Evolutionary conservation across 257 asterid genomes (phyloP), one percentile per base, ranked within the genome.

Genomic region (Hygrophila difformis): DNA sequence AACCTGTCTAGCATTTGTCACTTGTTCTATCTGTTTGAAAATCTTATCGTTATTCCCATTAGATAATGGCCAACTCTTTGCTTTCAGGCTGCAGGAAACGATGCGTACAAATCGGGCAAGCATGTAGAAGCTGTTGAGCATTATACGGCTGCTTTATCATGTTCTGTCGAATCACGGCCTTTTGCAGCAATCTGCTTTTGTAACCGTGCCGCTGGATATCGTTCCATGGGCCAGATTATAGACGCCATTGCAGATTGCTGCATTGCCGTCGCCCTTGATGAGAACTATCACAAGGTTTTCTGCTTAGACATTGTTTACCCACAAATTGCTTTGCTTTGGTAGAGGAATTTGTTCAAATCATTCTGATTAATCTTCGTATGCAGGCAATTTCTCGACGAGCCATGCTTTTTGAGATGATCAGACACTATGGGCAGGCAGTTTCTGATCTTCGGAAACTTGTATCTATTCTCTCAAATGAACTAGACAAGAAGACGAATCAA

Each of bases 171-270:
- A 70, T 85, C 98, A 29, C 93, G 76, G 17, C 88, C 96, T 72
- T 89, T 79, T 70, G 66, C 94, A 35, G 95, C 98, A 28, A 82
- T 85, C 44, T 89, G 98, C 59, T 89, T 82, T 21, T 75, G 98
- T 63, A 89, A 89, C 58, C 94, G 98, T 26, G 96, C 98, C 38
- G 96, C 96, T 59, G 94, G 94, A 39, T 89, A 79, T 66, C 70
- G 86, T 48, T 82, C 93, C 47, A 64, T 74, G 88, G 93, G 91
- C 49, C 98, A 89, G 60, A 77, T 75, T 53, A 40, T 80, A 48
- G 98, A 85, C 63, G 98, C 98, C 53, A 68, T 89, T 55, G 83
- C 98, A 35, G 98, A 89, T 68, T 89, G 96, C 78, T 77, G 82
- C 77, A 71, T 82, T 58, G 94, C 98, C 56, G 74, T 85, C 44